Percentiles rank a stretch among this genome's conserved stretches.
Conservation (phyloP, 1,139 yeast genomes). For the Suhomyces atakaporum region DNA sequence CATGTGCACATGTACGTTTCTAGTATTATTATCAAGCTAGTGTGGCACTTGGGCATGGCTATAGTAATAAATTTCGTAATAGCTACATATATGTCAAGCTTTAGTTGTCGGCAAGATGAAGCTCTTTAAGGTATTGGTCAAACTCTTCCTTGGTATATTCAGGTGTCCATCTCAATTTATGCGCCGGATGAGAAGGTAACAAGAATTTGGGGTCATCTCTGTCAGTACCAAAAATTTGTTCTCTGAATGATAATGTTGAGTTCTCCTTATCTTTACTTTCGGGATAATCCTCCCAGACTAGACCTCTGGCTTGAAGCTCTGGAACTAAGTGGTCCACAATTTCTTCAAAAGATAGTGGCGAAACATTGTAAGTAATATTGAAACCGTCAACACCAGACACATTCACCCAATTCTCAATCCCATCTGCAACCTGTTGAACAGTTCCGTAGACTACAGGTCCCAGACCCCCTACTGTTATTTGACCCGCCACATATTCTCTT, state of each 20-base stretch:
- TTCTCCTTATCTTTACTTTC: slow-evolving; percentile 10
- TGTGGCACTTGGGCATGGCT: too few relatives aligned
- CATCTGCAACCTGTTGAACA: slow-evolving; percentile 28
- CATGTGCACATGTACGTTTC: too few relatives aligned
- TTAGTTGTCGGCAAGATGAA: too few relatives aligned
- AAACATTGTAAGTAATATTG: slow-evolving; percentile 30
- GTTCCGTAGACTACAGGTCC: slow-evolving; percentile 33
- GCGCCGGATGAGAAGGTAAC: slow-evolving; percentile 35
- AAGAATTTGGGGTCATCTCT: slow-evolving; percentile 11
- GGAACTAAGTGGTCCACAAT: slow-evolving; percentile 30
- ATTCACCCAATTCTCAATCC: slow-evolving; percentile 33
- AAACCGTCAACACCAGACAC: slow-evolving; percentile 33
- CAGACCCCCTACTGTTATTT: slow-evolving; percentile 32
- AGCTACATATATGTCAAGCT: too few relatives aligned
- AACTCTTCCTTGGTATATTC: slow-evolving; percentile 40
- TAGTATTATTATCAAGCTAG: too few relatives aligned
- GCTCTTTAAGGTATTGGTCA: slow-evolving; percentile 19
- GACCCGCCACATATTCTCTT: slow-evolving; percentile 28
- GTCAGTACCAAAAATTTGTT: slow-evolving; percentile 22
- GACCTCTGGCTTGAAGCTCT: slow-evolving; percentile 27
- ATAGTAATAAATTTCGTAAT: too few relatives aligned
- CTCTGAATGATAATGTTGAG: slow-evolving; percentile 23
- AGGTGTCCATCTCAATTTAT: slow-evolving; percentile 41
- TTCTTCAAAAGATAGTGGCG: slow-evolving; percentile 33
- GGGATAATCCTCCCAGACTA: slow-evolving; percentile 34